Evolutionary conservation across 805 yeast species (phyloP).

Genomic region (Cyberlindnera petersonii): DNA sequence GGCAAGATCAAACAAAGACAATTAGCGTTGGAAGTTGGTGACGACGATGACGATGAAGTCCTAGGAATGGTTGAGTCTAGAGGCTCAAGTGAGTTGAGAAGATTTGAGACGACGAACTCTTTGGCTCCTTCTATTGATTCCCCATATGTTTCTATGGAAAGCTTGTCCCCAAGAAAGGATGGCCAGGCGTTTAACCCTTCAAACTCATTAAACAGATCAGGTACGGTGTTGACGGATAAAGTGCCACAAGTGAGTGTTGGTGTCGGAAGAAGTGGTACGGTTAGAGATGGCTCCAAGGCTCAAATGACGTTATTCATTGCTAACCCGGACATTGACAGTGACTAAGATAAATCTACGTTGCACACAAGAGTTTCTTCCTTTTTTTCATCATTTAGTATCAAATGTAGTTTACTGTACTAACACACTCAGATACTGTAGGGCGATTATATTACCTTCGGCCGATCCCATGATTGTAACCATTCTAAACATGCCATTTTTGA

Average conservation of each 20-base stretch:
- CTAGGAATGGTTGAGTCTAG: background rate
- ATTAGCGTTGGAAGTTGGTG: constrained; percentile 74
- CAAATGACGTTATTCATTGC: constrained; percentile 49
- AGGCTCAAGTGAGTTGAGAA: constrained; percentile 15
- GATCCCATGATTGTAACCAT: constrained; percentile 16
- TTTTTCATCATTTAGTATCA: too few relatives aligned
- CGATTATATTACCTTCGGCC: constrained; percentile 16
- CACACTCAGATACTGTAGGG: constrained; percentile 12
- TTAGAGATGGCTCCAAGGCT: constrained; percentile 33
- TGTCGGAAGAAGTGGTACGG: constrained; percentile 32
- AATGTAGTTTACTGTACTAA: background rate
- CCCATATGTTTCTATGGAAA: constrained; percentile 10
- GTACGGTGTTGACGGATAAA: constrained; percentile 22
- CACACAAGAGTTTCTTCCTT: too few relatives aligned
- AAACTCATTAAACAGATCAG: constrained; percentile 16
- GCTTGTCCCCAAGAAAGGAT: constrained; percentile 16
- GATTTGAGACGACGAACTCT: constrained; percentile 15
- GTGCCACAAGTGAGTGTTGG: constrained; percentile 22
- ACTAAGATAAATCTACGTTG: too few relatives aligned
- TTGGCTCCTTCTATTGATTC: constrained; percentile 6
- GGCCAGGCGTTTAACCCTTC: background rate
- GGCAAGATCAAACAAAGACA: constrained; percentile 61
- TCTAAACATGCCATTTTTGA: constrained; percentile 11
- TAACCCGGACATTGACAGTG: constrained; percentile 48
- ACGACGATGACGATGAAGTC: constrained; percentile 39